These are phyloP conservation scores for Butyriboletus appendiculatus DNA, from an alignment of 1,284 basidiomycete genomes.

Conservation along the genomic window DNA sequence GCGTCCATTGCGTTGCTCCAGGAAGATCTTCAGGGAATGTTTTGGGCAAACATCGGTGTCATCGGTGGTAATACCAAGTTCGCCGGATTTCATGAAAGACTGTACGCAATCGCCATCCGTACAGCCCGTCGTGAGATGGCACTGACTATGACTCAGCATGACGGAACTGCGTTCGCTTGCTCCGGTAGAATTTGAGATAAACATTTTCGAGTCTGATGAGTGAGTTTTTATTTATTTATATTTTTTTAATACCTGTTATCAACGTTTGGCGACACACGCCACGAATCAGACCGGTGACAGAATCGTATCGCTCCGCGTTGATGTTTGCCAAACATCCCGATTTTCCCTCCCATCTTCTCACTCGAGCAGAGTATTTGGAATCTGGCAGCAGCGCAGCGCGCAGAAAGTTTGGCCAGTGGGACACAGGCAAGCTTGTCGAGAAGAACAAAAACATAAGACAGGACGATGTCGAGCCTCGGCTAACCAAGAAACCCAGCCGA, in stretches of 20 bases:
- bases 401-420: slow-evolving; percentile 61
- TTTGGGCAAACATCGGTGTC: slow-evolving; percentile 91
- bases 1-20: slow-evolving; percentile 74
- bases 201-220: slow-evolving; percentile 73
- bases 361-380: slow-evolving; percentile 81
- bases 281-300: slow-evolving; percentile 64
- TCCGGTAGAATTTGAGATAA: slow-evolving; percentile 74
- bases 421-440: slow-evolving; percentile 27
- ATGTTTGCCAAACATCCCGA: slow-evolving; percentile 56
- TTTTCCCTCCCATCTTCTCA: slow-evolving; percentile 59
- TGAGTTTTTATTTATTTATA: slow-evolving; percentile 42
- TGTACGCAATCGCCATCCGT: slow-evolving; percentile 52
- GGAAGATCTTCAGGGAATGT: slow-evolving; percentile 82
- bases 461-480: slow-evolving; percentile 29
- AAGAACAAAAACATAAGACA: slow-evolving; percentile 23
- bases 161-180: slow-evolving; percentile 78
- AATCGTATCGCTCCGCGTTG: slow-evolving; percentile 70
- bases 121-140: slow-evolving; percentile 12
- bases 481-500: slow-evolving; percentile 32
- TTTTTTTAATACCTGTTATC: slow-evolving; percentile 1
- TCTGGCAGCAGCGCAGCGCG: slow-evolving; percentile 73
- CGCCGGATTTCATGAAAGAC: slow-evolving; percentile 69
- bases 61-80: slow-evolving; percentile 84
- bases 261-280: slow-evolving; percentile 7
- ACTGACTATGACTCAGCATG: slow-evolving; percentile 41